Conservation (phyloP, 768 basidiomycete genomes). For the Tylopilus balloui region DNA sequence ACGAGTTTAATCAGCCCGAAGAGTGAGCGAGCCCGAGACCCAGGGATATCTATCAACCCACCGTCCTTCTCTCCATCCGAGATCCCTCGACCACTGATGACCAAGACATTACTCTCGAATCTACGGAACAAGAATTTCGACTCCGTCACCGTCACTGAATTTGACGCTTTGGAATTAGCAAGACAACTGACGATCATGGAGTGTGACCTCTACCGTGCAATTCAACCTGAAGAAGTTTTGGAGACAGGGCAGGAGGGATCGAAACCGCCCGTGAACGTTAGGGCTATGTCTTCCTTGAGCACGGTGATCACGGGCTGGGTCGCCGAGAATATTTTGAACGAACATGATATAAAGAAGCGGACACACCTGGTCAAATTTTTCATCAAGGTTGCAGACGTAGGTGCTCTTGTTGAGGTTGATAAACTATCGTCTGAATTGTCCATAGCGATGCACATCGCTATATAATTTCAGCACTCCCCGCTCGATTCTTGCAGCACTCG, state of each 20-base stretch:
- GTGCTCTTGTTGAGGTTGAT: slow-evolving; percentile 29
- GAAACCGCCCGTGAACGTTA: slow-evolving; percentile 64
- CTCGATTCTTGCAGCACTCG: slow-evolving; percentile 89
- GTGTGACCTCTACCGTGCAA: slow-evolving; percentile 77
- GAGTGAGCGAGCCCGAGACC: slow-evolving; percentile 65
- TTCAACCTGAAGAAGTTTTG: slow-evolving; percentile 84
- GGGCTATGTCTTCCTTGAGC: slow-evolving; percentile 81
- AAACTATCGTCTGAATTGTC: slow-evolving; percentile 6
- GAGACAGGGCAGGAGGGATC: slow-evolving; percentile 74
- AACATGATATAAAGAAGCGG: slow-evolving; percentile 84
- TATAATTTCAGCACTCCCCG: slow-evolving; percentile 92
- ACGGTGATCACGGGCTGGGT: slow-evolving; percentile 96
- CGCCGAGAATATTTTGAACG: slow-evolving; percentile 88
- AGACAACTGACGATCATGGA: slow-evolving; percentile 95
- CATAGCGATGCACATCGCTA: slow-evolving; percentile 75
- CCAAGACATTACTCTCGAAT: slow-evolving; percentile 64
- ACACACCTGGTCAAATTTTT: slow-evolving; percentile 81
- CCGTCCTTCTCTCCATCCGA: slow-evolving; percentile 51
- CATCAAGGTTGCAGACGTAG: slow-evolving; percentile 87
- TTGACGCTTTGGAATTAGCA: slow-evolving; percentile 88
- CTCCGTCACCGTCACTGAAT: slow-evolving; percentile 75
- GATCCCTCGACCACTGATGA: slow-evolving; percentile 84
- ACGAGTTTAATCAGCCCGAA: slow-evolving; percentile 50
- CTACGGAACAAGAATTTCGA: slow-evolving; percentile 64
- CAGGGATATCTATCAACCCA: slow-evolving; percentile 70